Evolutionary conservation across 192 early-diverging fungal genomes (phyloP).

Genomic region (Phlyctochytrium planicorne): DNA sequence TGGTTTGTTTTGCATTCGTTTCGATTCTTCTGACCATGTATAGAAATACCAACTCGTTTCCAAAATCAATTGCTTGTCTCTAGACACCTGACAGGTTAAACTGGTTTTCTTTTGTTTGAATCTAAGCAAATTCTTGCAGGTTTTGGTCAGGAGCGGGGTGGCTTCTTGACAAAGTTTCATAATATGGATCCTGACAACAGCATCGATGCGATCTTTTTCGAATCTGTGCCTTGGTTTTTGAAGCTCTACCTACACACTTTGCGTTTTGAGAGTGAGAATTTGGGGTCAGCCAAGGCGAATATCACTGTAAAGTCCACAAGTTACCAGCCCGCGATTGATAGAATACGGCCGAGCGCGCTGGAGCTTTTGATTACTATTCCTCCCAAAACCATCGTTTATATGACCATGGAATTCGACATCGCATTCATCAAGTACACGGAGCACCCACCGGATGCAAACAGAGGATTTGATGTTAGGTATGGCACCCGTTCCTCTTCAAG

Average conservation of each 20-base stretch:
- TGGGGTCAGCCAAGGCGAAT: background rate
- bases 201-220: conserved; percentile 62
- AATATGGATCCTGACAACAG: conserved; percentile 56
- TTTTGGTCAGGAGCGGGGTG: conserved; percentile 83
- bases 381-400: conserved; percentile 59
- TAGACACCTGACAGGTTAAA: background rate
- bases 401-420: conserved; percentile 85
- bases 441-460: conserved; percentile 93
- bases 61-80: background rate
- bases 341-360: conserved; percentile 76
- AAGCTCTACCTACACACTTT: conserved; percentile 90
- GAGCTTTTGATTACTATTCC: conserved; percentile 73
- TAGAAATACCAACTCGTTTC: no score
- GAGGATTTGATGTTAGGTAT: conserved; percentile 91
- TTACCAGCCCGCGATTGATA: conserved; percentile 78
- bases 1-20: no score
- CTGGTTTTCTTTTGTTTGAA: background rate
- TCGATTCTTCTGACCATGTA: no score
- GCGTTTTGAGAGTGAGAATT: background rate
- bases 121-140: conserved; percentile 53
- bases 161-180: conserved; percentile 69
- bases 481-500: conserved; percentile 5
- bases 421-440: conserved; percentile 94
- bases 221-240: conserved; percentile 89
- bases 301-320: conserved; percentile 32